Evolutionary conservation across 2,329 filamentous ascomycete species (phyloP), one percentile per base, ranked within the genome.

Genomic region (Grosmannia penicillata): DNA sequence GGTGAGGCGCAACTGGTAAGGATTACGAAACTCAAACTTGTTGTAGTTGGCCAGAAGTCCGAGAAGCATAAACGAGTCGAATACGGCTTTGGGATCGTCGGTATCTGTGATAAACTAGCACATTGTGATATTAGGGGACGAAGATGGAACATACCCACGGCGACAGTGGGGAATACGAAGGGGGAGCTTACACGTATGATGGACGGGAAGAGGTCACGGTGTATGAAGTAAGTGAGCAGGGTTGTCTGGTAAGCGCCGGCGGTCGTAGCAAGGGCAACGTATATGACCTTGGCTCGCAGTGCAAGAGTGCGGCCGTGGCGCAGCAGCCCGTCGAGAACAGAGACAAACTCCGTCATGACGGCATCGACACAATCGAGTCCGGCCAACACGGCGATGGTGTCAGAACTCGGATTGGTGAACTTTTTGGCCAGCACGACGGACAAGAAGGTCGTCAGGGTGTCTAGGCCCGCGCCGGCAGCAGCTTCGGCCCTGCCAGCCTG

Each of bases 11-110:
- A 93, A 65, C 50, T 91, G 81, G 51, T 98, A 98, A 1, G 89
- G 89, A 49, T 98, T 98, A 55, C 94, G 87, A 41, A 93, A 89
- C 58, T 98, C 91, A 53, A 98, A 98, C 57, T 96, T 98, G 70
- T 98, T 96, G 69, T 96, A 96, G 60, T 96, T 98, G 47, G 84
- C 82, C 38, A 98, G 65, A 4, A 96, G 68, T 11, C 89, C 89
- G 17, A 95, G 68, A 9, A 96, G 70, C 13, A 80, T 74, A 48
- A 95, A 86, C 0, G 89, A 81, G 42, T 82, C 73, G 31, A 84
- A 71, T 41, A 73, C 74, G 50, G 70, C 67, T 15, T 66, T 61
- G 25, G 72, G 65, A 19, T 70, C 68, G 43, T 85, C 77, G 32
- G 78, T 72, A 47, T 93, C 84, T 62, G 91, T 81, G 43, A 93